Conservation (phyloP, 192 early-diverging fungal species). For the Coemansia sp. region DNA sequence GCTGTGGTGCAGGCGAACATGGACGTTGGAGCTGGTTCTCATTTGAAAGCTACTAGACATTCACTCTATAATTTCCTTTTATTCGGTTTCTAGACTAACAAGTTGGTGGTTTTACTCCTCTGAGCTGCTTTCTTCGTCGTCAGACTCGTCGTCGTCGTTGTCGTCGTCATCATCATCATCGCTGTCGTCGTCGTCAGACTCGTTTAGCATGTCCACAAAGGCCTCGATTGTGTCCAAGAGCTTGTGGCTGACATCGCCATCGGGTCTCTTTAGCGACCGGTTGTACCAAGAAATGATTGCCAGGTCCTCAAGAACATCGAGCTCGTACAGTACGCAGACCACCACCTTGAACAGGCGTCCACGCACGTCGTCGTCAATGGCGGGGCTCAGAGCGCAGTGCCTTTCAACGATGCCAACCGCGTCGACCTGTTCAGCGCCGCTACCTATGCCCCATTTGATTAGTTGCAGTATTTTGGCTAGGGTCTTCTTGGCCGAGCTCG, state of each 20-base stretch:
- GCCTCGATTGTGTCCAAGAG: constrained; percentile 58
- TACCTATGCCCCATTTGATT: constrained; percentile 65
- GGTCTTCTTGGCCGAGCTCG: constrained; percentile 38
- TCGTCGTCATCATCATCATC: constrained; percentile 67
- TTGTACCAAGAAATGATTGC: constrained; percentile 75
- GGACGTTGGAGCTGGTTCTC: constrained; percentile 75
- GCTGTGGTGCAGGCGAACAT: constrained; percentile 76
- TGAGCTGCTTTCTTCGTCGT: constrained; percentile 31
- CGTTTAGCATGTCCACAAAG: constrained; percentile 69
- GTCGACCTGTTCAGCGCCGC: constrained; percentile 74
- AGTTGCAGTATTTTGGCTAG: constrained; percentile 70
- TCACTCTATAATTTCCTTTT: not conserved
- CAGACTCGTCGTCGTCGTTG: constrained; percentile 62
- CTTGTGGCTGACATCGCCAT: constrained; percentile 38
- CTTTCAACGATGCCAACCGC: constrained; percentile 55
- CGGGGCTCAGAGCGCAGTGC: constrained; percentile 44
- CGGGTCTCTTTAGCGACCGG: constrained; percentile 46
- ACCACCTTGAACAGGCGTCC: constrained; percentile 60
- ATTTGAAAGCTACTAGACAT: constrained; percentile 15
- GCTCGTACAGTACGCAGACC: constrained; percentile 69
- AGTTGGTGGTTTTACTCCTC: constrained; percentile 7
- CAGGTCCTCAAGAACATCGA: constrained; percentile 81
- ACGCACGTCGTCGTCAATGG: constrained; percentile 35
- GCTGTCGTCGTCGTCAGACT: constrained; percentile 70
- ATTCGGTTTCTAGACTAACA: not conserved